A percentile compares a stretch with the other conserved stretches of the same genome.
Evolutionary conservation across 2,329 filamentous ascomycete genomes (phyloP).

Genomic region (Fusarium sp.): DNA sequence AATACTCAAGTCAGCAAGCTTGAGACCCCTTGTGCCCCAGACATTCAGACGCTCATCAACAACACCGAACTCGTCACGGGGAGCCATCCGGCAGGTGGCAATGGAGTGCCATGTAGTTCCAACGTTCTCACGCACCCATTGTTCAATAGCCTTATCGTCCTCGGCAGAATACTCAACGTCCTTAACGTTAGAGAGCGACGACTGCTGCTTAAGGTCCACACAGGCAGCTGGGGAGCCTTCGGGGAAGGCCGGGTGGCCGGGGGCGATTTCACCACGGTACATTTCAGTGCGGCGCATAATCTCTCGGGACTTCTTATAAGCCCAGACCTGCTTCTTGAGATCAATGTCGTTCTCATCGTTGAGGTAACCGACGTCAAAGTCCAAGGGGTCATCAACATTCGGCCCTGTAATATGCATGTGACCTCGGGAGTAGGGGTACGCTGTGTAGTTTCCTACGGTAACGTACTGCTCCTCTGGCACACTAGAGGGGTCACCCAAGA

Average conservation of each 20-base stretch:
- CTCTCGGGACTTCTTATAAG: constrained; percentile 73
- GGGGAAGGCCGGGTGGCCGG: constrained; percentile 59
- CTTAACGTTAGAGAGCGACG: constrained; percentile 41
- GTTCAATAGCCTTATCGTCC: constrained; percentile 62
- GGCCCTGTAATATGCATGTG: constrained; percentile 68
- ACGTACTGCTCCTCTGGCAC: constrained; percentile 62
- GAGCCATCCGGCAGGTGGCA: constrained; percentile 60
- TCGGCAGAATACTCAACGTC: constrained; percentile 62
- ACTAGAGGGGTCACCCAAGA: constrained; percentile 56
- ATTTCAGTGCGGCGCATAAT: constrained; percentile 67
- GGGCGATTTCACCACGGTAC: constrained; percentile 61
- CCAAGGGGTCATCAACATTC: constrained; percentile 55
- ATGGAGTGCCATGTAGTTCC: constrained; percentile 60
- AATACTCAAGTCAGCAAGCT: constrained; percentile 56
- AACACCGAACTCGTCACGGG: constrained; percentile 55
- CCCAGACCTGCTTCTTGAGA: constrained; percentile 71
- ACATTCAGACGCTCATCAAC: constrained; percentile 53
- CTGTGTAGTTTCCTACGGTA: constrained; percentile 61
- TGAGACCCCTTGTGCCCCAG: constrained; percentile 55
- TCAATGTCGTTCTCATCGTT: constrained; percentile 68
- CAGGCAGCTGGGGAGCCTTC: constrained; percentile 54
- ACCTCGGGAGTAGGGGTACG: constrained; percentile 66
- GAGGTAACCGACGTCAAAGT: constrained; percentile 71
- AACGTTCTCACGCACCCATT: constrained; percentile 56
- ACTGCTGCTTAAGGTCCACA: constrained; percentile 59